phyloP scores from a whole-genome alignment of 345 rosid species.

The Hypericum androsaemum region DNA sequence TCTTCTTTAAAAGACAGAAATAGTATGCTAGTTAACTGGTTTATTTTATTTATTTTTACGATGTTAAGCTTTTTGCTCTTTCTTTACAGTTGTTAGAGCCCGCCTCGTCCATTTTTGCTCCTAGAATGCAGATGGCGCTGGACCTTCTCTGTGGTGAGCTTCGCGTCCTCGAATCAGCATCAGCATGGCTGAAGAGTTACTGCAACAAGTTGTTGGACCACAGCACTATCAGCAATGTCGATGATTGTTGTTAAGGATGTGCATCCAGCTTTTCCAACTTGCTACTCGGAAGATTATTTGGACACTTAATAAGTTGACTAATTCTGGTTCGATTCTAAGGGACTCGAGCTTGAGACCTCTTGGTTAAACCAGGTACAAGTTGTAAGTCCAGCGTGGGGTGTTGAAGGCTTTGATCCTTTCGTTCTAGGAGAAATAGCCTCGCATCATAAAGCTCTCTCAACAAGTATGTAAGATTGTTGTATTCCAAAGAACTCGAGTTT shows the following conservation, averaged over 20 bases:
- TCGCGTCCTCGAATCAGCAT: slow-evolving; percentile 54
- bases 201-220: slow-evolving; percentile 20
- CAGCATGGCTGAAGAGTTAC: slow-evolving; percentile 59
- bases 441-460: too few species aligned
- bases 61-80: neutral
- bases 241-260: neutral
- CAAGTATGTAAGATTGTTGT: too few species aligned
- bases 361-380: too few species aligned
- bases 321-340: too few species aligned
- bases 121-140: slow-evolving; percentile 50
- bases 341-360: too few species aligned
- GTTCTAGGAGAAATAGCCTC: too few species aligned
- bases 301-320: too few species aligned
- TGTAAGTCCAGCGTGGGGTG: too few species aligned
- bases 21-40: neutral
- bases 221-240: neutral
- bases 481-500: too few species aligned
- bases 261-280: too few species aligned
- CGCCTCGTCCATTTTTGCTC: slow-evolving; percentile 15
- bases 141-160: slow-evolving; percentile 67
- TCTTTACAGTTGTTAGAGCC: slow-evolving; percentile 33
- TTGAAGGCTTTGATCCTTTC: too few species aligned
- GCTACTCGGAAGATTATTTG: too few species aligned
- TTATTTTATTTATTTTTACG: neutral
- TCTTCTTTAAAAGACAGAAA: neutral